Base-by-base conservation (phyloP, 148 eudicot species). In the Rhododendron griersonianum region DNA sequence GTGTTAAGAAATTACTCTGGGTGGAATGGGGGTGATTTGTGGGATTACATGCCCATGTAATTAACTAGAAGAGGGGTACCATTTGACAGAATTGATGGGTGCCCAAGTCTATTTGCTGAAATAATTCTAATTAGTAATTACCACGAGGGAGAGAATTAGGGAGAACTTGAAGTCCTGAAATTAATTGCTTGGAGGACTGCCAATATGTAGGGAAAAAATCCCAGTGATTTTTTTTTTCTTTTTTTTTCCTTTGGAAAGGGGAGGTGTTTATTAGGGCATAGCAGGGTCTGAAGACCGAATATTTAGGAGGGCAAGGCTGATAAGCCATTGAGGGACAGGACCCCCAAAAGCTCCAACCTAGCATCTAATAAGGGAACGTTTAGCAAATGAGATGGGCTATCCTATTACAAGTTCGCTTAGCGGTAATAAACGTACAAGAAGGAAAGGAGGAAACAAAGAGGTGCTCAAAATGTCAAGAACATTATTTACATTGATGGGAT, bases 91-190 rank as follows among this genome's bases (percentile, higher is more conserved):
- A 23, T 41, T 19, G 5, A 5, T 4, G 35, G 8, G 57, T 2
- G 13, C 59, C 21, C 19, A 41, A 85, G 76, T 85, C 81, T 19
- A 55, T 78, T 78, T 18, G 25, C 19, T 44, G 47, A 61, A 30
- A 78, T 79, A 25, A 45, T 79, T 85, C 21, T 81, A 7, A 63
- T 85, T 45, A 85, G 57, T 14, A 55, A 23, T 69, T 4, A 69
- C 14, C 14, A 65, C 73, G 23, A 21, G 77, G 67, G 87, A 86
- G 87, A 37, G 55, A 86, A 80, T 80, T 86, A n/a, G 13, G 87
- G 84, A 63, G 80, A 37, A 37, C 47, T 80, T 86, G 37, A 81
- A 81, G 84, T 73, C 61, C 25, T 53, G 51, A 30, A 79, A 25
- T 45, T 85, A 63, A 65, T 63, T 21, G 83, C 74, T 28, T 81